A percentile compares a stretch with the other conserved stretches of the same genome.
phyloP scores from a whole-genome alignment of 208 protist species.

The Trichomonas gallinae region DNA sequence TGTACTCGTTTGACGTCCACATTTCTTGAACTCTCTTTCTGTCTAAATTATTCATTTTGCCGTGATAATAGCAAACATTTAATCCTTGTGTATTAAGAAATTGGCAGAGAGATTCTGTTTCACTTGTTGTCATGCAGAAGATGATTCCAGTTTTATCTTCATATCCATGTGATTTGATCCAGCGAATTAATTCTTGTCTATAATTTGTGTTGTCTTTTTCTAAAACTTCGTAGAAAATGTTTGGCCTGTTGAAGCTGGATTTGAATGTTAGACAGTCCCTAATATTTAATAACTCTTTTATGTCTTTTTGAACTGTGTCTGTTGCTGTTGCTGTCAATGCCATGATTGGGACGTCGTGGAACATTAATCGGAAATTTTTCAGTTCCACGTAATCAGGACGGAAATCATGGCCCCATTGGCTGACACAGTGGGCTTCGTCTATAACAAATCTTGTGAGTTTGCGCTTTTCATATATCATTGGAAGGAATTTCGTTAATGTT shows the following conservation, averaged over 20 bases:
- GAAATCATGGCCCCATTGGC: constrained; percentile 56
- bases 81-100: neutral
- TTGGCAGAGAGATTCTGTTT: neutral
- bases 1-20: constrained; percentile 30
- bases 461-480: neutral
- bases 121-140: constrained; percentile 32
- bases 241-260: constrained; percentile 40
- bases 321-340: constrained; percentile 52
- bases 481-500: neutral
- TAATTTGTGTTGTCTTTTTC: constrained; percentile 13
- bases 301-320: constrained; percentile 30
- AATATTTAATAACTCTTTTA: constrained; percentile 31
- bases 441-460: constrained; percentile 41
- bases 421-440: constrained; percentile 58
- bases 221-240: constrained; percentile 38
- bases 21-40: constrained; percentile 25
- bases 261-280: constrained; percentile 27
- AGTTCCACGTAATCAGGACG: constrained; percentile 41
- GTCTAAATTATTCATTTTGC: neutral
- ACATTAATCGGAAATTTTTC: constrained; percentile 24
- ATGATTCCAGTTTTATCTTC: constrained; percentile 27
- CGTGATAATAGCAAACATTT: constrained; percentile 34
- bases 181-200: neutral
- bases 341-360: constrained; percentile 43
- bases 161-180: constrained; percentile 25